These are phyloP conservation scores for Tulasnella sp. DNA, from an alignment of 768 basidiomycete genomes.

Conservation along the genomic window DNA sequence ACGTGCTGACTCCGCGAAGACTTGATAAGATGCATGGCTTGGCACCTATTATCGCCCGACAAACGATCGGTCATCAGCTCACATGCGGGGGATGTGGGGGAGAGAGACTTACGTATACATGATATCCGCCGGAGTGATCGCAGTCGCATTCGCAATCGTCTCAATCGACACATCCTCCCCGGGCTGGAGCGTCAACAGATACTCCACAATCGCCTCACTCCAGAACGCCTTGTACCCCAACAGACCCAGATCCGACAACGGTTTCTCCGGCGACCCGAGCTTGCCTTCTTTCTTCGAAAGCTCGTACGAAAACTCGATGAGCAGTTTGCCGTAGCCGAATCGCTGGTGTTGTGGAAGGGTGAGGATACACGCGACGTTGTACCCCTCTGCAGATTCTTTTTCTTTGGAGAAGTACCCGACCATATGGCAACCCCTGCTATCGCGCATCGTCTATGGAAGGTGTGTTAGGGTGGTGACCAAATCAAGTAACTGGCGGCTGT, in stretches of 20 bases:
- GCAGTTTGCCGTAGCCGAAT: slow-evolving; percentile 84
- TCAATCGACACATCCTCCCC: slow-evolving; percentile 83
- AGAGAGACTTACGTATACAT: slow-evolving; percentile 82
- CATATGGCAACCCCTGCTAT: slow-evolving; percentile 82
- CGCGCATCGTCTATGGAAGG: slow-evolving; percentile 53
- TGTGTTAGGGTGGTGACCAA: slow-evolving; percentile 14
- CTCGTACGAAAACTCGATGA: slow-evolving; percentile 98
- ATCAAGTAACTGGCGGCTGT: background rate
- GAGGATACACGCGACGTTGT: slow-evolving; percentile 97
- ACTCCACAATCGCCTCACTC: slow-evolving; percentile 91
- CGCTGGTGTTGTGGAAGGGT: slow-evolving; percentile 98
- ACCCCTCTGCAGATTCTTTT: slow-evolving; percentile 94
- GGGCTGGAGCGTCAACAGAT: slow-evolving; percentile 54
- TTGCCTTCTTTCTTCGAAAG: slow-evolving; percentile 93
- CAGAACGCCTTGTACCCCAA: slow-evolving; percentile 92
- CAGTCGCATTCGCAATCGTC: slow-evolving; percentile 90
- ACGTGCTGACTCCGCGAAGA: slow-evolving; percentile 93
- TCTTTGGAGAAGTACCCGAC: slow-evolving; percentile 99
- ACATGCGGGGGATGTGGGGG: background rate
- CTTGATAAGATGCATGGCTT: slow-evolving; percentile 87
- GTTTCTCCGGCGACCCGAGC: slow-evolving; percentile 95
- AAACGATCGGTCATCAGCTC: background rate
- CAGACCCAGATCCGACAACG: slow-evolving; percentile 85
- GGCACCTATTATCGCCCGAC: slow-evolving; percentile 48
- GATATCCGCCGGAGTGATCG: slow-evolving; percentile 90